phyloP scores from a whole-genome alignment of 768 basidiomycete species.

The Panaeolus papilionaceus region DNA sequence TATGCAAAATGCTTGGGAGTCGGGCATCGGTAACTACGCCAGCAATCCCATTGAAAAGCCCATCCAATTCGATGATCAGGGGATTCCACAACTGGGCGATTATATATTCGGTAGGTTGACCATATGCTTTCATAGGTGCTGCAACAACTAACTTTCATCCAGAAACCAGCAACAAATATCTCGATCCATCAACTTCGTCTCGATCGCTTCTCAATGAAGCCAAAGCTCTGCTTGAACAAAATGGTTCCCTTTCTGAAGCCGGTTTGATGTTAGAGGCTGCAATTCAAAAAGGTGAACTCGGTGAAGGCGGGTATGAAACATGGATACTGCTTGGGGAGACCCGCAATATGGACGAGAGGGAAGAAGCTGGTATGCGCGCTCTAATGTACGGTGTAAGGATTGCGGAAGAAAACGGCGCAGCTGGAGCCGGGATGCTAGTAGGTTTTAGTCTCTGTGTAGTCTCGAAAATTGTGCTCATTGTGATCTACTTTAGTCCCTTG shows the following conservation, averaged over 20 bases:
- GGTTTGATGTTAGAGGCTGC: conserved; percentile 90
- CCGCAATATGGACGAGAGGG: conserved; percentile 88
- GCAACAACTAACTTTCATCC: conserved; percentile 17
- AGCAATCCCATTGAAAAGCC: conserved; percentile 38
- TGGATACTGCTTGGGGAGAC: conserved; percentile 95
- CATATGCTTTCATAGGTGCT: not conserved
- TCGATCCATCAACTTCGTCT: conserved; percentile 53
- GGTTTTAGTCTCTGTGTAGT: conserved; percentile 28
- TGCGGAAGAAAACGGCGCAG: conserved; percentile 68
- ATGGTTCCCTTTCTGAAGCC: conserved; percentile 88
- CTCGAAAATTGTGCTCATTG: not conserved
- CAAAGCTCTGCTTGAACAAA: conserved; percentile 75
- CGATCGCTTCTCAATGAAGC: conserved; percentile 71
- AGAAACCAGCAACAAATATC: conserved; percentile 79
- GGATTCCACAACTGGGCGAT: conserved; percentile 72
- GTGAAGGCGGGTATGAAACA: conserved; percentile 84
- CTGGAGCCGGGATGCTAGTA: conserved; percentile 79
- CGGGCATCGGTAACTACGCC: conserved; percentile 53
- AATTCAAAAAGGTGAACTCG: conserved; percentile 81
- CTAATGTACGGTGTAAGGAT: conserved; percentile 72
- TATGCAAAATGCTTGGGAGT: conserved; percentile 73
- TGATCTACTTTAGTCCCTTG: conserved; percentile 71
- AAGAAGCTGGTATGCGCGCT: conserved; percentile 83
- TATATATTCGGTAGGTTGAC: conserved; percentile 78
- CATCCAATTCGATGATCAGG: conserved; percentile 69